phyloP scores from a whole-genome alignment of 2,329 filamentous ascomycete species.

The Fusarium secorum region DNA sequence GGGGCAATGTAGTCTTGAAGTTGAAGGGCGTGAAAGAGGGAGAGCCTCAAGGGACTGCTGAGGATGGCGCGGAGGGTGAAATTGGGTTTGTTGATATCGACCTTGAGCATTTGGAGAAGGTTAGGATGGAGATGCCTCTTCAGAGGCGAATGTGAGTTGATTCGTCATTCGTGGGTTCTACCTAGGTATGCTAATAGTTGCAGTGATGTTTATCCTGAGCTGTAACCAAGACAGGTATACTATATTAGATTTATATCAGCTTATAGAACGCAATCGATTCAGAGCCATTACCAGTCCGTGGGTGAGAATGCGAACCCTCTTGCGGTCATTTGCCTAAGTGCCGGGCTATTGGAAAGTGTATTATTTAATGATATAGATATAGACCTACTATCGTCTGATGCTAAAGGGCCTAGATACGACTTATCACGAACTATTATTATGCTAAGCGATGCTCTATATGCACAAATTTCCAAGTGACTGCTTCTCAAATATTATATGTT shows the following conservation, averaged over 20 bases:
- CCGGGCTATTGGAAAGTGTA: neutral
- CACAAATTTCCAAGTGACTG: neutral
- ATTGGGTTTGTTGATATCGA: constrained; percentile 66
- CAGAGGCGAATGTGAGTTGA: constrained; percentile 60
- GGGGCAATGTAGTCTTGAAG: constrained; percentile 77
- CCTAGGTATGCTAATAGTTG: neutral
- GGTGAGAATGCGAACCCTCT: no score
- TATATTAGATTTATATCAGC: neutral
- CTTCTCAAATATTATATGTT: neutral
- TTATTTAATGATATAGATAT: neutral
- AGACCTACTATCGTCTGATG: neutral
- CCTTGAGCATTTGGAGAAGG: constrained; percentile 53
- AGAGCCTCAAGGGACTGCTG: constrained; percentile 32
- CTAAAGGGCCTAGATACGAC: neutral
- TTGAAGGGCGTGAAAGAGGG: constrained; percentile 63
- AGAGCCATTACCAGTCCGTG: no score
- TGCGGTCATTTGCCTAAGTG: no score
- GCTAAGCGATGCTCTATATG: no score
- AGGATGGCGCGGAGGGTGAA: constrained; percentile 53
- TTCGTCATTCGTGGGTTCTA: neutral
- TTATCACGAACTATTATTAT: neutral
- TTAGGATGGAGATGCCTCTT: constrained; percentile 62
- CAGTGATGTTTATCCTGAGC: constrained; percentile 40
- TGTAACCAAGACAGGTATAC: neutral
- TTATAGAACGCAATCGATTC: neutral